Evolutionary conservation across 192 early-diverging fungal species (phyloP), one percentile per base, ranked within the genome.

Genomic region (Polychytrium aggregatum): DNA sequence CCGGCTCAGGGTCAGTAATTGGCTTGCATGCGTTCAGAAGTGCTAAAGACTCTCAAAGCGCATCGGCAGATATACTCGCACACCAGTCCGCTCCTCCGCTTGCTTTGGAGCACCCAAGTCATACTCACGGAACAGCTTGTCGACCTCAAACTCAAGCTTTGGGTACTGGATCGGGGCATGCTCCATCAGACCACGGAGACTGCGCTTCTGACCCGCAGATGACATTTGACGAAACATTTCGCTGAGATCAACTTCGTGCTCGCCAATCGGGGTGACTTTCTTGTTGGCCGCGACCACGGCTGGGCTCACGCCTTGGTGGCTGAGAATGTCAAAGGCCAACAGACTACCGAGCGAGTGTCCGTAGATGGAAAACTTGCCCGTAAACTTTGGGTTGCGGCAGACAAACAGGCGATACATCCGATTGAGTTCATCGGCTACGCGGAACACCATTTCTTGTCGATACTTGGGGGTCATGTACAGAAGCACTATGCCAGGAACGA

Each of bases 391-490:
- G 57, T 91, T 84, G 18, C 82, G 75, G 44, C 74, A 43, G 22
- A 72, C 66, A 57, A 82, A 91, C 25, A 84, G 62, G 7, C 52
- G 29, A 57, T 89, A 91, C 0, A 91, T 81, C 22, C 76, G 52
- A 55, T 88, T 91, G 37, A 84, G 57, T 61, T 91, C 88, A 7
- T 68, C 60, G 10, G 83, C 74, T 28, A 91, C 81, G 41, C 82
- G 76, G 11, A 67, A 66, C 41, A 87, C 75, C 86, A 91, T 88
- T 49, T 85, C 66, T 51, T 86, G 80, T 26, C 84, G 74, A 46
- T 85, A 87, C 55, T 61, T 74, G 2, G 85, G 88, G 1, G 84
- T 85, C 86, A 88, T 89, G 36, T 91, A 91, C 20, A 88, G 59
- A 7, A 86, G 64, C 2, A 90, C 83, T 61, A 35, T 11, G 10